Conservation (phyloP, 495 filamentous ascomycete genomes). For the Neurospora sp. region DNA sequence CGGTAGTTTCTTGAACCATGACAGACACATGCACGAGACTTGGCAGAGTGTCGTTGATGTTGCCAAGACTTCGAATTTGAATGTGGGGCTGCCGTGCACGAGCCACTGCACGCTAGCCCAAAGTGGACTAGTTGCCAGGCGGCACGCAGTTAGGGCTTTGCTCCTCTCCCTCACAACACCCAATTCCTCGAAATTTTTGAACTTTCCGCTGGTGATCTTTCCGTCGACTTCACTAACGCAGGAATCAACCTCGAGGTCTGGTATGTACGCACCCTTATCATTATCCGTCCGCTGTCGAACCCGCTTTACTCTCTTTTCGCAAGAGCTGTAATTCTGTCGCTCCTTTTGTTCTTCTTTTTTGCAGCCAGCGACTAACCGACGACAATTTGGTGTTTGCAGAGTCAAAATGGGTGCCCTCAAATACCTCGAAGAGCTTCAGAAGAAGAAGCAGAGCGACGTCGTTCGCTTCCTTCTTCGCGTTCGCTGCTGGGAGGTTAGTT, state of each 20-base stretch:
- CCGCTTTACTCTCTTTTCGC: not conserved
- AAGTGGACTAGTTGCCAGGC: slow-evolving; percentile 4
- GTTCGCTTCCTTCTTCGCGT: slow-evolving; percentile 98
- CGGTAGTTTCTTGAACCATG: not conserved
- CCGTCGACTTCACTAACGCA: slow-evolving; percentile 22
- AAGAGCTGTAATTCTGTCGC: not conserved
- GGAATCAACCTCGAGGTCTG: slow-evolving; percentile 15
- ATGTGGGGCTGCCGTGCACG: slow-evolving; percentile 4
- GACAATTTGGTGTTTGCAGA: slow-evolving; percentile 9
- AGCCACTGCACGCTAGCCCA: slow-evolving; percentile 2
- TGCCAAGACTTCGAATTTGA: slow-evolving; percentile 1
- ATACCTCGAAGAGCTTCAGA: slow-evolving; percentile 99
- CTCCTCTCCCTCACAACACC: slow-evolving; percentile 15
- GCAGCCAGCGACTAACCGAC: not conserved
- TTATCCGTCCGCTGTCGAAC: not conserved
- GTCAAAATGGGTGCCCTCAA: slow-evolving; percentile 86
- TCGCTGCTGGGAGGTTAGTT: slow-evolving; percentile 99
- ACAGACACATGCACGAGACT: not conserved
- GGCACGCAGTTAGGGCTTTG: slow-evolving; percentile 21
- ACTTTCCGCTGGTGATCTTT: slow-evolving; percentile 14
- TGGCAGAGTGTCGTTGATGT: not conserved
- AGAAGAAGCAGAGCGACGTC: slow-evolving; percentile 99
- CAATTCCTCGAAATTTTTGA: slow-evolving; percentile 17
- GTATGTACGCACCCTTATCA: slow-evolving; percentile 11
- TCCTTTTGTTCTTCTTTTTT: not conserved